A percentile compares a stretch with the other conserved stretches of the same genome.
Evolutionary conservation across 148 eudicot species (phyloP).

Genomic region (Cornus kousa): DNA sequence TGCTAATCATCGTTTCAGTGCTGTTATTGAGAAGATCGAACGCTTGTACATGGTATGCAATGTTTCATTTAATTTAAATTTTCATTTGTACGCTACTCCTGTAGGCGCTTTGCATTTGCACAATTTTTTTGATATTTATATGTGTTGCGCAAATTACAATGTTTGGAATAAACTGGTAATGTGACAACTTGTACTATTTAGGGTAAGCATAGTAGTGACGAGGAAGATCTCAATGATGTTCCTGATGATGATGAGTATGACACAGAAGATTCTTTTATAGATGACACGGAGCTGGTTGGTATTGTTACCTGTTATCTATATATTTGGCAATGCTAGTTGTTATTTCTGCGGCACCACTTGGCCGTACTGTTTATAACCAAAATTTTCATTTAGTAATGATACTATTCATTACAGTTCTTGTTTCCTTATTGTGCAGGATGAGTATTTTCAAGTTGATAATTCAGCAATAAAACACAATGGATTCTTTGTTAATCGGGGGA

Average conservation of each 20-base stretch:
- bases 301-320: constrained; percentile 13
- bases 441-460: constrained; percentile 97
- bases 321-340: background rate
- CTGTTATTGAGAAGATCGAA: constrained; percentile 92
- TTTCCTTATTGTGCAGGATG: constrained; percentile 62
- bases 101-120: background rate
- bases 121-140: background rate
- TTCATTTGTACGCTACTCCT: background rate
- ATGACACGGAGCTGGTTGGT: constrained; percentile 91
- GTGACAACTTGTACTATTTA: constrained; percentile 21
- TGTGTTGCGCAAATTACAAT: background rate
- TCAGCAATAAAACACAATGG: constrained; percentile 94
- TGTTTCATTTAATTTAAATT: background rate
- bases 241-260: constrained; percentile 99
- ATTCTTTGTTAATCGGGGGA: constrained; percentile 92
- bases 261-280: constrained; percentile 99
- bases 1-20: constrained; percentile 61
- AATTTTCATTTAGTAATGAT: background rate
- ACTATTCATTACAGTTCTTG: background rate
- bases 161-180: constrained; percentile 5
- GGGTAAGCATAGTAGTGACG: constrained; percentile 94
- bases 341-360: constrained; percentile 5
- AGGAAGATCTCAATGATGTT: constrained; percentile 80
- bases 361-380: background rate
- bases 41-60: constrained; percentile 79